Conservation (phyloP, 495 filamentous ascomycete genomes). For the Pseudomonodictys pantanalensis region DNA sequence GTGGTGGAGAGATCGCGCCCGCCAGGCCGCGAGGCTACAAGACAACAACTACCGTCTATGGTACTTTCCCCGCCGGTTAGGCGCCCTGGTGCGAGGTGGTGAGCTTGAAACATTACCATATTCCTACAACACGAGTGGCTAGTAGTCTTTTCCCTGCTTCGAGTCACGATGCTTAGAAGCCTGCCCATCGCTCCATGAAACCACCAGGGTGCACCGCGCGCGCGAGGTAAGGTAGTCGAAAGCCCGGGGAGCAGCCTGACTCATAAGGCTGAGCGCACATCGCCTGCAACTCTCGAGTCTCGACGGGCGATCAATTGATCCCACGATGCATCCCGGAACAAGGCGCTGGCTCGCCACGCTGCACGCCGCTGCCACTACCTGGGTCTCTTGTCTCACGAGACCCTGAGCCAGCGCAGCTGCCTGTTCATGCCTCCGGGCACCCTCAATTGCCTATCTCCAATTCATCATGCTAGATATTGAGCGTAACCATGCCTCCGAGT, state of each 20-base stretch:
- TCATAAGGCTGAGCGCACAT: conserved; percentile 27
- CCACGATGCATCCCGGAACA: neutral
- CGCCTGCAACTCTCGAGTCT: too few species aligned
- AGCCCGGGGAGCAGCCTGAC: neutral
- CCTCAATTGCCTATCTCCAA: too few species aligned
- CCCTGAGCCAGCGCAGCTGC: neutral
- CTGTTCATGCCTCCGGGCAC: too few species aligned
- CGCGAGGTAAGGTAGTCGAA: neutral
- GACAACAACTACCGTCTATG: too few species aligned
- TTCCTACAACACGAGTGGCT: too few species aligned
- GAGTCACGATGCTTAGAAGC: too few species aligned
- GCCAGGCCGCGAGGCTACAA: too few species aligned
- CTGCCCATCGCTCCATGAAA: neutral
- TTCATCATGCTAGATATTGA: conserved; percentile 1
- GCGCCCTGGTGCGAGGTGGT: too few species aligned
- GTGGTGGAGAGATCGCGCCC: too few species aligned
- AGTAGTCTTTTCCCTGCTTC: too few species aligned
- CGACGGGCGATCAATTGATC: neutral
- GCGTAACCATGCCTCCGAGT: neutral
- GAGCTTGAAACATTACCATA: too few species aligned
- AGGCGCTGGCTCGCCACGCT: conserved; percentile 13
- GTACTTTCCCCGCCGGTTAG: too few species aligned
- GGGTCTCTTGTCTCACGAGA: neutral
- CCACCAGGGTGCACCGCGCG: neutral
- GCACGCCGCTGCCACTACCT: neutral